phyloP scores from a whole-genome alignment of 345 rosid species.

The Linum trigynum region DNA sequence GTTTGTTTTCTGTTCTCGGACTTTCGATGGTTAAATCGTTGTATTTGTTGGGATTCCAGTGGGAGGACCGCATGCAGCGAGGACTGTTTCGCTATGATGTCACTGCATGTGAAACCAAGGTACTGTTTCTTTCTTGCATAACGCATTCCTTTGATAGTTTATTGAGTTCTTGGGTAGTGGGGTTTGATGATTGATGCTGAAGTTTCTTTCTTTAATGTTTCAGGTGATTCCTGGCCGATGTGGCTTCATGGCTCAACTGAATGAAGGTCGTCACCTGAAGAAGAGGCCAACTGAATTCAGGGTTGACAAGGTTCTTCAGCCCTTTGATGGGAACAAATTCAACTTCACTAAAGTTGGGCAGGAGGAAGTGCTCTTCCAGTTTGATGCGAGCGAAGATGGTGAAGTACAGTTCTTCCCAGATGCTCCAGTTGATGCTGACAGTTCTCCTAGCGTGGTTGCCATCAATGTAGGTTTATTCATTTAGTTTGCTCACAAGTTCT shows the following conservation, averaged over 20 bases:
- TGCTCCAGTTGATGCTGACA: slow-evolving; percentile 56
- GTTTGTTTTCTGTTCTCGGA: background rate
- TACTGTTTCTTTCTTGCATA: slow-evolving; percentile 4
- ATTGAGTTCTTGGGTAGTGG: background rate
- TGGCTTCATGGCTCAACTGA: slow-evolving; percentile 92
- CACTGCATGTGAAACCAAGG: slow-evolving; percentile 95
- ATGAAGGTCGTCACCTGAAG: slow-evolving; percentile 92
- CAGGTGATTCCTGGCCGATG: slow-evolving; percentile 80
- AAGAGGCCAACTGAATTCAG: slow-evolving; percentile 95
- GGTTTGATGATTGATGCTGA: slow-evolving; percentile 1
- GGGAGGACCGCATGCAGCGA: slow-evolving; percentile 88
- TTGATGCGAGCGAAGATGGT: slow-evolving; percentile 69
- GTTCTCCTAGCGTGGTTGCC: slow-evolving; percentile 83
- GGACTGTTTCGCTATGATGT: slow-evolving; percentile 97
- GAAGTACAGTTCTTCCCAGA: slow-evolving; percentile 48
- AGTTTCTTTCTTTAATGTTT: slow-evolving; percentile 11
- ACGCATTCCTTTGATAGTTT: background rate
- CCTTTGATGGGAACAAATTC: slow-evolving; percentile 84
- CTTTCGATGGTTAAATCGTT: background rate
- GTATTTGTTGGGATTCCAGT: slow-evolving; percentile 30
- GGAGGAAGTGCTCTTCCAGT: slow-evolving; percentile 94
- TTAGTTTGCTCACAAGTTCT: background rate
- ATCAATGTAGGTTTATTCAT: slow-evolving; percentile 48
- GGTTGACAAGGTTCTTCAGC: slow-evolving; percentile 85
- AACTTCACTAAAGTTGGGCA: slow-evolving; percentile 92